phyloP scores from a whole-genome alignment of 1,139 yeast genomes.

The Candida pseudoviswanathii region DNA sequence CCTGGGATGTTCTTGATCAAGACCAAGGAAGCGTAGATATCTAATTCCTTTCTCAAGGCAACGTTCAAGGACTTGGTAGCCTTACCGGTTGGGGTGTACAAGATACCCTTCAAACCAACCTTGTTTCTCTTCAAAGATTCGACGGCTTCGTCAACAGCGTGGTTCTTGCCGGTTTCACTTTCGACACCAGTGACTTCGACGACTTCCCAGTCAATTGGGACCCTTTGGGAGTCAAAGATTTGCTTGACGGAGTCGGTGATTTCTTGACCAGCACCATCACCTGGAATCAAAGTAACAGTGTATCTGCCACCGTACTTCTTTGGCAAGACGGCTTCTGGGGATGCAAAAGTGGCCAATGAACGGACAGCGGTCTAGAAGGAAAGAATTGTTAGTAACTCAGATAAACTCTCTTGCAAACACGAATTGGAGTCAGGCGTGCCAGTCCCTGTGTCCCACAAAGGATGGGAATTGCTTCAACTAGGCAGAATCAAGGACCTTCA shows the following conservation, averaged over 20 bases:
- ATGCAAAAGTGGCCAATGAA: slow-evolving; percentile 52
- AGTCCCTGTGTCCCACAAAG: not conserved
- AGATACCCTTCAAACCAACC: slow-evolving; percentile 94
- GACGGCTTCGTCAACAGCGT: slow-evolving; percentile 79
- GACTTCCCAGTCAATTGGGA: slow-evolving; percentile 95
- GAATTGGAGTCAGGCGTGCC: not conserved
- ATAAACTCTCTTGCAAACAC: not conserved
- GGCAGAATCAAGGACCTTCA: not conserved
- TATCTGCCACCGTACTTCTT: slow-evolving; percentile 94
- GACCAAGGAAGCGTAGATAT: slow-evolving; percentile 91
- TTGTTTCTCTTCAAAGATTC: slow-evolving; percentile 93
- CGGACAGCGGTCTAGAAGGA: slow-evolving; percentile 34
- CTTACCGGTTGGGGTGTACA: slow-evolving; percentile 81
- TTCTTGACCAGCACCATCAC: slow-evolving; percentile 98
- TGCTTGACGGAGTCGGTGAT: slow-evolving; percentile 92
- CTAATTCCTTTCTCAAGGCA: slow-evolving; percentile 94
- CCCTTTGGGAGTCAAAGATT: slow-evolving; percentile 80
- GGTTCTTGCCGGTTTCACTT: slow-evolving; percentile 52
- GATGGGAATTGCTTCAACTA: slow-evolving; percentile 4
- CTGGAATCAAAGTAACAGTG: slow-evolving; percentile 92
- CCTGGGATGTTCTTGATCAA: slow-evolving; percentile 94
- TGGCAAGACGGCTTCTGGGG: slow-evolving; percentile 69
- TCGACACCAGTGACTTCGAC: slow-evolving; percentile 84
- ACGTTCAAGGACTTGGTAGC: slow-evolving; percentile 77
- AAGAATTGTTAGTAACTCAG: not conserved